Percentiles rank a stretch among this genome's conserved stretches.
Evolutionary conservation across 176 grass and related monocot species (phyloP).

Genomic region (Aegilops umbellulata): DNA sequence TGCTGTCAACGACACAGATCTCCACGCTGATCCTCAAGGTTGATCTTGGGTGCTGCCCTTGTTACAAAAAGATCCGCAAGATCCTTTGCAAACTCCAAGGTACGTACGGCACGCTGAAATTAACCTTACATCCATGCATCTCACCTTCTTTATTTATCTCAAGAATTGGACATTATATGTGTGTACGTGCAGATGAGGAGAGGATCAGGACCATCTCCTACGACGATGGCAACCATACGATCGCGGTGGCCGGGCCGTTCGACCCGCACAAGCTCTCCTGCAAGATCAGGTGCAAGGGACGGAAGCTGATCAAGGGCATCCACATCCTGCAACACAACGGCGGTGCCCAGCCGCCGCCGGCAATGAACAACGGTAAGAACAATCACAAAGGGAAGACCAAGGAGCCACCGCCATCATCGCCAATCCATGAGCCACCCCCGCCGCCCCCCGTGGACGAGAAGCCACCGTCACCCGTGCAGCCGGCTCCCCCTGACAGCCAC

Average conservation of each 20-base stretch:
- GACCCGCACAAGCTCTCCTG: slow-evolving; percentile 47
- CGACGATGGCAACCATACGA: slow-evolving; percentile 45
- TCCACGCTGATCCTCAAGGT: slow-evolving; percentile 58
- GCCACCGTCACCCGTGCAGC: neutral
- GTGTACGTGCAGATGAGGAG: slow-evolving; percentile 30
- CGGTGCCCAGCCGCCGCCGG: neutral
- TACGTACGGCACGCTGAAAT: neutral
- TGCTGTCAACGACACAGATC: slow-evolving; percentile 35
- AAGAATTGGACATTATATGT: neutral
- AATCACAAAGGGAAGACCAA: slow-evolving; percentile 13
- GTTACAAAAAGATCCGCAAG: slow-evolving; percentile 54
- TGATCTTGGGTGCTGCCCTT: slow-evolving; percentile 61
- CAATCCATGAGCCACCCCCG: neutral
- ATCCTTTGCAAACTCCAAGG: slow-evolving; percentile 64
- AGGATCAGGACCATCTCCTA: slow-evolving; percentile 55
- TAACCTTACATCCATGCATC: too few species aligned
- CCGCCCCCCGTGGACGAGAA: neutral
- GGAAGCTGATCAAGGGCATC: slow-evolving; percentile 53
- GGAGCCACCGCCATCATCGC: neutral
- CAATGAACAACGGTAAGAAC: neutral
- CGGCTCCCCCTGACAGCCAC: neutral
- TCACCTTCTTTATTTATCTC: too few species aligned
- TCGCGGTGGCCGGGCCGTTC: slow-evolving; percentile 59
- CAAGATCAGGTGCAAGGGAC: slow-evolving; percentile 57
- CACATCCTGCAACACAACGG: slow-evolving; percentile 31